Evolutionary conservation across 1,284 basidiomycete species (phyloP).

Genomic region (Spongispora temasekensis): DNA sequence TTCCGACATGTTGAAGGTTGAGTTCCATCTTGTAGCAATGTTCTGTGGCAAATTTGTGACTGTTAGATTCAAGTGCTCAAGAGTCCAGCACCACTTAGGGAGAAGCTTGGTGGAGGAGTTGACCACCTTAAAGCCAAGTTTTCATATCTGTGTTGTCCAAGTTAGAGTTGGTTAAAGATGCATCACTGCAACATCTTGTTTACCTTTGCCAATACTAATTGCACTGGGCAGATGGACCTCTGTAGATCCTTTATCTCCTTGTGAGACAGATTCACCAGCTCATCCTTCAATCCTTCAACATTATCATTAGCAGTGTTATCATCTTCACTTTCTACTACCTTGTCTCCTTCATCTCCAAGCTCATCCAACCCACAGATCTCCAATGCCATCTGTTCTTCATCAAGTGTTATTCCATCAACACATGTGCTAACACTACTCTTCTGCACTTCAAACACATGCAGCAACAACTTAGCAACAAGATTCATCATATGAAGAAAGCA

Average conservation of each 20-base stretch:
- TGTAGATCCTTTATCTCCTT: not conserved
- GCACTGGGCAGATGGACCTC: not conserved
- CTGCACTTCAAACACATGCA: not conserved
- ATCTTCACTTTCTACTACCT: not conserved
- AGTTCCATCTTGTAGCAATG: not conserved
- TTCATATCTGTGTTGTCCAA: not conserved
- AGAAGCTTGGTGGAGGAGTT: not conserved
- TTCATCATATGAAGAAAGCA: not conserved
- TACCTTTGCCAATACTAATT: not conserved
- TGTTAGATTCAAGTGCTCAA: not conserved
- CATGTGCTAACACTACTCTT: not conserved
- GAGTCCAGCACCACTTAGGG: not conserved
- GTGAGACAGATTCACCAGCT: not conserved
- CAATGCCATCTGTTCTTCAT: not conserved
- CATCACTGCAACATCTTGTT: not conserved
- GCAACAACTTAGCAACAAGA: not conserved
- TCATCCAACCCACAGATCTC: not conserved
- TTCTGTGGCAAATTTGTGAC: not conserved
- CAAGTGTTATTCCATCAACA: not conserved
- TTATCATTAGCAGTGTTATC: not conserved
- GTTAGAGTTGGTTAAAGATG: not conserved
- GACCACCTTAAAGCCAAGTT: not conserved
- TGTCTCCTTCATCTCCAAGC: not conserved
- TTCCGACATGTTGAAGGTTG: not conserved
- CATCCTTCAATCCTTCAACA: not conserved